Percentiles rank a stretch among this genome's conserved stretches.
These are phyloP conservation scores for Skeletonema costatum DNA, from an alignment of 108 stramenopile species.

Conservation along the genomic window DNA sequence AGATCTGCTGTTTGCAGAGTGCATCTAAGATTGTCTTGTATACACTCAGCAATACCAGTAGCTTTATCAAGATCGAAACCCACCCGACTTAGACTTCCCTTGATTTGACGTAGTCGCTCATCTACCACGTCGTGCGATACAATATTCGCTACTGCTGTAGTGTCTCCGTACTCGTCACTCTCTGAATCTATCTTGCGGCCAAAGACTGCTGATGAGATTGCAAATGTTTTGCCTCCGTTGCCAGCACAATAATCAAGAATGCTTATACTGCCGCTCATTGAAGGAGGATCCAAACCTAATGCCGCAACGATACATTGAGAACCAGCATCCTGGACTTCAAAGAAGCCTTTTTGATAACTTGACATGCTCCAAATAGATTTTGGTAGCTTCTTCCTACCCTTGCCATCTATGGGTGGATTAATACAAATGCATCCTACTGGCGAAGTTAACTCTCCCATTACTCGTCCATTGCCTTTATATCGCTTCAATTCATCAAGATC, in stretches of 20 bases:
- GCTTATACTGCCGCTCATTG: slow-evolving; percentile 9
- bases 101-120: slow-evolving; percentile 47
- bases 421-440: slow-evolving; percentile 33
- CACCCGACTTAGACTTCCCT: slow-evolving; percentile 50
- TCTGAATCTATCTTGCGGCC: not conserved
- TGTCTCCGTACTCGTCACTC: not conserved
- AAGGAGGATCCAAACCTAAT: slow-evolving; percentile 13
- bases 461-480: not conserved
- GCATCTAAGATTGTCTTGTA: slow-evolving; percentile 1
- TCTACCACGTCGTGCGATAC: slow-evolving; percentile 53
- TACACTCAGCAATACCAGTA: not conserved
- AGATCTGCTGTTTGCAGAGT: slow-evolving; percentile 23
- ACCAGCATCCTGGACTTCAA: slow-evolving; percentile 64
- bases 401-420: slow-evolving; percentile 2
- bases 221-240: slow-evolving; percentile 62
- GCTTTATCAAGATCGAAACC: slow-evolving; percentile 15
- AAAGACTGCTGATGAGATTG: slow-evolving; percentile 33
- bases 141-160: slow-evolving; percentile 2
- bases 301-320: slow-evolving; percentile 56
- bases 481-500: not conserved
- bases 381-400: slow-evolving; percentile 1
- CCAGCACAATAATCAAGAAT: slow-evolving; percentile 61
- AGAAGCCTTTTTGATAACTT: slow-evolving; percentile 54
- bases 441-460: not conserved
- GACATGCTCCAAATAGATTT: slow-evolving; percentile 59